Evolutionary conservation across 1,284 basidiomycete genomes (phyloP).

Genomic region (Hypsizygus ulmarius): DNA sequence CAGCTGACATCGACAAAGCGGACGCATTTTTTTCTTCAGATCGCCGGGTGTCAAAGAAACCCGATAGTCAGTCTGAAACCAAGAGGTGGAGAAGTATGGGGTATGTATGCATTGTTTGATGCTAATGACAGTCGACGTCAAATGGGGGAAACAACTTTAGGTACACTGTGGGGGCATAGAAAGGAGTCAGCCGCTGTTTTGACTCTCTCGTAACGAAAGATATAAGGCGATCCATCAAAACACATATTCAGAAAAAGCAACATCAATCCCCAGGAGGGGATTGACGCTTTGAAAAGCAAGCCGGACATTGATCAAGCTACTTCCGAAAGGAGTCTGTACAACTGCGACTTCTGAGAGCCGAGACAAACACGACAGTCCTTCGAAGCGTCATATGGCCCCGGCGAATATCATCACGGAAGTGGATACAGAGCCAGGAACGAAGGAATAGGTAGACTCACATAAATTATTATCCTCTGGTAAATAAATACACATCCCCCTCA

Average conservation of each 20-base stretch:
- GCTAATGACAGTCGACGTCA: too few relatives aligned
- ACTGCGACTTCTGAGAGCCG: background rate
- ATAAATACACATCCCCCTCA: conserved; percentile 5
- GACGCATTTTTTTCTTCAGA: too few relatives aligned
- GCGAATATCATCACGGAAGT: conserved; percentile 56
- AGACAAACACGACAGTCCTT: conserved; percentile 21
- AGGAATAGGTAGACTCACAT: conserved; percentile 23
- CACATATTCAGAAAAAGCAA: background rate
- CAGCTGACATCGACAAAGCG: too few relatives aligned
- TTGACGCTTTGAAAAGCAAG: conserved; percentile 2
- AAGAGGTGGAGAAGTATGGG: too few relatives aligned
- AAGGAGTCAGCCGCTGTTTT: too few relatives aligned
- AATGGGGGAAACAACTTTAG: too few relatives aligned
- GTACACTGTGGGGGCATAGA: too few relatives aligned
- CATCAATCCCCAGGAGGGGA: background rate
- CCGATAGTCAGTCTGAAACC: too few relatives aligned
- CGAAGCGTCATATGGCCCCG: conserved; percentile 80
- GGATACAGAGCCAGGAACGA: conserved; percentile 7
- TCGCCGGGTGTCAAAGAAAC: too few relatives aligned
- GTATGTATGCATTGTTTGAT: too few relatives aligned
- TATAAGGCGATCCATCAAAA: background rate
- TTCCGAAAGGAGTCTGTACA: conserved; percentile 14
- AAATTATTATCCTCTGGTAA: conserved; percentile 3
- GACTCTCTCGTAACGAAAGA: too few relatives aligned
- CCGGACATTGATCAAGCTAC: conserved; percentile 21